Base-by-base conservation (phyloP, 139 green algal genomes). In the Chlamydomonas incerta region DNA sequence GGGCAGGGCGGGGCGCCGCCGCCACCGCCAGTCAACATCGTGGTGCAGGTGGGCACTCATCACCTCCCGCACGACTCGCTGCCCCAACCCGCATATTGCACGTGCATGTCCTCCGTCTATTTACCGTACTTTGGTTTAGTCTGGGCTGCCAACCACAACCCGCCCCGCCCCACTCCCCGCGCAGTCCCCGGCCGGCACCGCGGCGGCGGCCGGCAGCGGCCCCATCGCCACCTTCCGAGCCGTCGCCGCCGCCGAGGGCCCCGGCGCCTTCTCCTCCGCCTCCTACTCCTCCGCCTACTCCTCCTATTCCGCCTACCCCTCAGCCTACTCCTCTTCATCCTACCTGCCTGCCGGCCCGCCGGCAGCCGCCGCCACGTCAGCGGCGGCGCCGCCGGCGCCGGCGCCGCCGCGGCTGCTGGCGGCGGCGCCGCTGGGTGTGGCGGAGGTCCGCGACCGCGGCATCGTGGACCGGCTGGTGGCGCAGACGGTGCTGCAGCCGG, bases 401-500 rank as follows among this genome's bases (percentile, higher is more conserved):
- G 6, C 41, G 41, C 41, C 41, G 41, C 41, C 57, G 23, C 23
- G 23, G 20, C 20, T 63, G 57, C 29, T 66, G 50, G 29, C n/a
- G 15, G 23, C 50, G 21, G 50, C 23, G 23, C 13, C 1, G 13
- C 60, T 14, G 23, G 9, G 4, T 33, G 34, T 24, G 58, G 35
- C 60, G 8, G 37, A 85, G 79, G 79, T 85, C 5, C 52, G 66
- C n/a, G 79, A 85, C 65, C 47, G 31, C 0, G 79, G 79, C 31
- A 85, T 85, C 66, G 79, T 85, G 79, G 79, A 85, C 50, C 66
- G 79, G 15, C 63, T 85, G 79, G 79, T 85, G 66, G 79, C 79
- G n/a, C 79, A 85, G 79, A 85, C 79, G 60, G 79, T 85, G 67
- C 66, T 85, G 79, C 79, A 85, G 79, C 79, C 79, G 8, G 79